These are phyloP conservation scores for Wickerhamiella siamensis DNA, from an alignment of 805 yeast genomes.

Conservation along the genomic window DNA sequence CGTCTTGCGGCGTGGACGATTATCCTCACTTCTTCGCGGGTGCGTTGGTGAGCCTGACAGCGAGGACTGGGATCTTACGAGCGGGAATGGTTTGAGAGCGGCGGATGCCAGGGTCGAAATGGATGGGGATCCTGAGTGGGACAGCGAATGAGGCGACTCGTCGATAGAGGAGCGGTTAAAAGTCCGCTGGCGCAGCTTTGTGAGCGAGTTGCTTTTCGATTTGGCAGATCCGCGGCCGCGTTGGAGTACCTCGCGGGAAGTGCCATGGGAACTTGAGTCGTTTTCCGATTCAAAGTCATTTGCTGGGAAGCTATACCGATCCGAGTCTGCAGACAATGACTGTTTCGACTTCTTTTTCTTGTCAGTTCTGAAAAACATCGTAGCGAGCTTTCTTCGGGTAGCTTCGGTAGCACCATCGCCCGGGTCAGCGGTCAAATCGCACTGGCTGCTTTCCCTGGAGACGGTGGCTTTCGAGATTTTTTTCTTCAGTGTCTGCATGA, in stretches of 20 bases:
- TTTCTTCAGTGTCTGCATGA: conserved; percentile 2
- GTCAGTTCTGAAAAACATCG: background rate
- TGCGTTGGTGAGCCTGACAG: background rate
- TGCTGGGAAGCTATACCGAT: background rate
- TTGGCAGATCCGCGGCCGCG: background rate
- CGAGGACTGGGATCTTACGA: conserved; percentile 1
- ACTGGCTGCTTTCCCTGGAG: background rate
- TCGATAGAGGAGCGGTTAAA: background rate
- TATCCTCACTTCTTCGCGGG: background rate
- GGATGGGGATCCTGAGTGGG: background rate
- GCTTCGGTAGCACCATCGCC: background rate
- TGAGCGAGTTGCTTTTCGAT: background rate
- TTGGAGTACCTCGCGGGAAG: background rate
- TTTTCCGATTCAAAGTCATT: background rate
- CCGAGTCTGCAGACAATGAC: background rate
- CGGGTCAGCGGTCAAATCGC: background rate
- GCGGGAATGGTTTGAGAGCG: conserved; percentile 2
- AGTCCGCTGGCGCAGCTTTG: background rate
- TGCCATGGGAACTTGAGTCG: background rate
- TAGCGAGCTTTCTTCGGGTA: background rate
- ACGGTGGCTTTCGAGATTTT: background rate
- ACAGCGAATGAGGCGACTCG: background rate
- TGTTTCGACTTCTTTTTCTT: background rate
- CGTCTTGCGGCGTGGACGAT: conserved; percentile 1
- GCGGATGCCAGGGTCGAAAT: conserved; percentile 1